phyloP scores from a whole-genome alignment of 2,329 filamentous ascomycete genomes.

The Blastomyces gilchristii region DNA sequence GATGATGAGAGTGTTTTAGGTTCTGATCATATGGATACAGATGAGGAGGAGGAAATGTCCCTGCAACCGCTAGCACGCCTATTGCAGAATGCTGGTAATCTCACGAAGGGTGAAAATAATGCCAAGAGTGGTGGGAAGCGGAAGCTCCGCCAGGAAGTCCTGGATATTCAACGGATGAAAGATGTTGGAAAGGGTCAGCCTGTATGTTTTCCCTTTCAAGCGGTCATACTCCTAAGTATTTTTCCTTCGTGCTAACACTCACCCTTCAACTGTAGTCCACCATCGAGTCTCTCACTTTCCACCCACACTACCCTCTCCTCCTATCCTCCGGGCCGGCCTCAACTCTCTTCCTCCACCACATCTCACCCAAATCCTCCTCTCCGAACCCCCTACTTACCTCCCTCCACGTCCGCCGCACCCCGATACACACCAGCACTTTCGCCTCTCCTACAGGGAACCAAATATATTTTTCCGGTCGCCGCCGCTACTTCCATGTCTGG shows the following conservation, averaged over 20 bases:
- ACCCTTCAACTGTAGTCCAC: slow-evolving; percentile 43
- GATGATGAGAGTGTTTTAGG: slow-evolving; percentile 30
- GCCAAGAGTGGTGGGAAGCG: slow-evolving; percentile 47
- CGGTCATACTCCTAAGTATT: background rate
- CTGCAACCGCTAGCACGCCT: slow-evolving; percentile 69
- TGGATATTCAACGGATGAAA: slow-evolving; percentile 82
- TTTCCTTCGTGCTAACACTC: background rate
- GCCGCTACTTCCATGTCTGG: slow-evolving; percentile 92
- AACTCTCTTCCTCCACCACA: slow-evolving; percentile 79
- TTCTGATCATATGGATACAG: slow-evolving; percentile 47
- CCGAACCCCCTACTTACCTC: slow-evolving; percentile 87
- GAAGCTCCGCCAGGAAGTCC: slow-evolving; percentile 72
- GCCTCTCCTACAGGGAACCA: slow-evolving; percentile 60
- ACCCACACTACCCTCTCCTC: slow-evolving; percentile 77
- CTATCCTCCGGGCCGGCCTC: slow-evolving; percentile 81
- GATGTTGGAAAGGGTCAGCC: slow-evolving; percentile 72
- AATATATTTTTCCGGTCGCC: slow-evolving; percentile 78
- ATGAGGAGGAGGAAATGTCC: slow-evolving; percentile 52
- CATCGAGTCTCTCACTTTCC: slow-evolving; percentile 77
- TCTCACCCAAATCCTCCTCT: slow-evolving; percentile 63
- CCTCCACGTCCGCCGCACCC: slow-evolving; percentile 71
- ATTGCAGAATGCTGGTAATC: slow-evolving; percentile 60
- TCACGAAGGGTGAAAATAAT: slow-evolving; percentile 44
- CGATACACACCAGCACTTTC: slow-evolving; percentile 77
- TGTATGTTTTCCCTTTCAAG: slow-evolving; percentile 31